Percentiles rank a stretch among this genome's conserved stretches.
Evolutionary conservation across 306 rosid species (phyloP).

Genomic region (Sechiopsis laciniata): DNA sequence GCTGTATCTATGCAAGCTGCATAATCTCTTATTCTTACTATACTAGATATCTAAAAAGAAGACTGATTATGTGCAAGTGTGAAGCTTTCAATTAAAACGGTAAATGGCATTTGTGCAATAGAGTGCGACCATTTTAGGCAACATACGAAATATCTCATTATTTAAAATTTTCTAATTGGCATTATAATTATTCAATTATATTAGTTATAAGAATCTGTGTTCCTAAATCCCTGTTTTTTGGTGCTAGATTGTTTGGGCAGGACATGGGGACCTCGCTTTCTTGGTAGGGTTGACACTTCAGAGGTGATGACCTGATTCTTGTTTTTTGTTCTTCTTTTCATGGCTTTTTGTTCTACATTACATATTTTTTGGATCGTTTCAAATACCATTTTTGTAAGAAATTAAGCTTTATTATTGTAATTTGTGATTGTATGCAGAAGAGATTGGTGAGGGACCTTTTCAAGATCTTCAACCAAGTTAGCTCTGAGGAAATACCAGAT

Average conservation of each 20-base stretch:
- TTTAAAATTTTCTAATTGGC: background rate
- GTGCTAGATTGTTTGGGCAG: conserved; percentile 90
- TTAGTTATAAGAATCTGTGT: background rate
- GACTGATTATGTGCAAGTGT: background rate
- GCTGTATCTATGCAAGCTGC: background rate
- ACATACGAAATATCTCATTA: background rate
- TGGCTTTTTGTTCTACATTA: background rate
- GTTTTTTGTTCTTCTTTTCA: conserved; percentile 7
- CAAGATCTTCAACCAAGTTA: conserved; percentile 72
- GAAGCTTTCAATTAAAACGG: conserved; percentile 6
- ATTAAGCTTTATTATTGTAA: background rate
- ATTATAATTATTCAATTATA: background rate
- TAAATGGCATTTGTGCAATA: background rate
- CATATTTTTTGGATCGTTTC: background rate
- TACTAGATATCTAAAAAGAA: background rate
- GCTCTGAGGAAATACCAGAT: conserved; percentile 65
- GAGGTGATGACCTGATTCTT: conserved; percentile 51
- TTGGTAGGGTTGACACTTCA: conserved; percentile 81
- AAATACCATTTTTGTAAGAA: background rate
- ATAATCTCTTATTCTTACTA: background rate
- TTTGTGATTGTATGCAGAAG: conserved; percentile 43
- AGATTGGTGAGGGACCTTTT: conserved; percentile 73
- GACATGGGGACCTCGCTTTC: conserved; percentile 93
- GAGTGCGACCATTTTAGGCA: background rate
- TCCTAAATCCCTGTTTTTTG: conserved; percentile 27